Conservation (phyloP, 2,329 filamentous ascomycete genomes). For the Claviceps sp. region DNA sequence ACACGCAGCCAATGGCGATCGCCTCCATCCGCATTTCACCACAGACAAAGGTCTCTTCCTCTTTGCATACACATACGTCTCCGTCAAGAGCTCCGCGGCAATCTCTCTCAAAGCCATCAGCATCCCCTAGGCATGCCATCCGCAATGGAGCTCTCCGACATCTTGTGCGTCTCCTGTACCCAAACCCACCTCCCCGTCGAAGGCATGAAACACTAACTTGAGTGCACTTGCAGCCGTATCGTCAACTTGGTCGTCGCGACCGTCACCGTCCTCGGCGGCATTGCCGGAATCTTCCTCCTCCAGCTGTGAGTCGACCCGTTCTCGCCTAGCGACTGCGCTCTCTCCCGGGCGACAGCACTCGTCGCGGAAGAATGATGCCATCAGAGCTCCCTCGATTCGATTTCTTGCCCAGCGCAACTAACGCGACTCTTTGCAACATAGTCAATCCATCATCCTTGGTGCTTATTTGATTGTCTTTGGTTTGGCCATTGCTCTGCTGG, state of each 20-base stretch:
- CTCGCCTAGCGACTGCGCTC: not conserved
- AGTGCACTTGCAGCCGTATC: conserved; percentile 54
- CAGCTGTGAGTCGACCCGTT: conserved; percentile 37
- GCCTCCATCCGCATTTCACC: not conserved
- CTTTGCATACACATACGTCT: not conserved
- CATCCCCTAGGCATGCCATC: not conserved
- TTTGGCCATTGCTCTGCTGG: conserved; percentile 56
- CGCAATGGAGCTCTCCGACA: conserved; percentile 82
- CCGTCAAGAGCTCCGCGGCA: not conserved
- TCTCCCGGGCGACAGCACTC: not conserved
- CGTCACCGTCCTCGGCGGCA: conserved; percentile 76
- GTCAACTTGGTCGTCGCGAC: conserved; percentile 83
- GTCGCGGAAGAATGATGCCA: not conserved
- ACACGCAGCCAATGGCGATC: conserved; percentile 4
- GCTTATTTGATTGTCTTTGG: conserved; percentile 87
- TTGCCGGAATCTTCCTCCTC: conserved; percentile 54
- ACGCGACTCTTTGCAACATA: conserved; percentile 1
- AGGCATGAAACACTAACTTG: conserved; percentile 5
- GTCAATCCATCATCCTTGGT: conserved; percentile 55
- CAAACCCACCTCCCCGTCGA: not conserved
- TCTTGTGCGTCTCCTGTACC: conserved; percentile 51
- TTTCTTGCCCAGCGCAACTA: not conserved
- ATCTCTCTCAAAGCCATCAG: not conserved
- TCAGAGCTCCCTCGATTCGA: not conserved
- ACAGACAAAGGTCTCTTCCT: not conserved